Base-by-base conservation (phyloP, 2,329 filamentous ascomycete genomes). In the Ascochyta fabae region DNA sequence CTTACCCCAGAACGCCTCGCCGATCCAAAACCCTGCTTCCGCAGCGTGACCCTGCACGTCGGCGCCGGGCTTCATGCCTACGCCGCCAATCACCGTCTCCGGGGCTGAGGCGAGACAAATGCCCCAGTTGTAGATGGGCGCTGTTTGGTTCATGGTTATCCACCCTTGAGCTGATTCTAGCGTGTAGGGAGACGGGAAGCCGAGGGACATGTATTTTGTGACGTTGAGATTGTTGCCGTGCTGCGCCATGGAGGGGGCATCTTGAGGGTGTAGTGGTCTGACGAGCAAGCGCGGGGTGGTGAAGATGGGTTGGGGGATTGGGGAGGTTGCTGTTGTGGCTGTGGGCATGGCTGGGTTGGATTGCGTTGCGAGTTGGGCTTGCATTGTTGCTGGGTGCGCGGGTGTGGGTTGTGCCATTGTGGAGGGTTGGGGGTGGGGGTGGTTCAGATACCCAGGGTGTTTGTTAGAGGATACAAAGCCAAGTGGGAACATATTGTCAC, bases 21-120 rank as follows among this genome's bases (percentile, higher is more conserved):
- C 72, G 10, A 80, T 52, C 78, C 78, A 80, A 62, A 77, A 80
- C 9, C 77, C 78, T 1, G 80, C 44, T 53, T 78, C 75, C 0
- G 72, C 78, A 1, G 65, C 67, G 50, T 76, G 75, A 5, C 71
- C 60, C 15, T 70, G 65, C 15, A 77, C 63, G 51, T 78, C 76
- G 29, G 36, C 12, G n/a, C 66, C 70, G 38, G 69, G 70, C 50
- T 68, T 74, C 8, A 79, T 50, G 3, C 77, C 77, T 31, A 78
- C 74, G 7, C 69, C 65, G 26, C 77, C 77, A 50, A 78, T 73
- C 1, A 69, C 40, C 10, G 54, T 54, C 1, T 48, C 27, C 5
- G 66, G 68, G 2, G 46, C 36, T 7, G 53, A 33, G 6, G 16
- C 26, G 3, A 62, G 53, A 35, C 56, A 66, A 9, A 72, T 59